Base-by-base conservation (phyloP, 139 green algal species). In the Chloropicon primus region DNA sequence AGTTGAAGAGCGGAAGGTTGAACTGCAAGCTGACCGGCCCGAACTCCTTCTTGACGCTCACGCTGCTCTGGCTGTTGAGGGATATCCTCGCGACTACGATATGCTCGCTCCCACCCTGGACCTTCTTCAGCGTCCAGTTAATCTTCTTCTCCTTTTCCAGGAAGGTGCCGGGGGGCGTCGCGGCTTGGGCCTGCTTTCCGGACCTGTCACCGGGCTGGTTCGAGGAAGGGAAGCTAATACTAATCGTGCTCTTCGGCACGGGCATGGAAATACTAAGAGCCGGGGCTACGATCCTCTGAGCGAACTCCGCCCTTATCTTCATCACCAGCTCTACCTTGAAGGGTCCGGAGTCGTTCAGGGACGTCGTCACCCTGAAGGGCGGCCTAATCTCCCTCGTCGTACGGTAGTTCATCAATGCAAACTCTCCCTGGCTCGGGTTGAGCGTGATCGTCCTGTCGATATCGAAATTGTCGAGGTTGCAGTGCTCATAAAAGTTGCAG, bases 321-420 rank as follows among this genome's bases (percentile, higher is more conserved):
- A 89, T 74, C 24, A 84, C 53, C 71, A 87, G 28, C 22, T 76
- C n/a, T 17, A 85, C 53, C 76, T 83, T 82, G 74, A 84, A 89
- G n/a, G 81, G 74, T 2, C 41, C 73, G 1, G 71, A 25, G 53
- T 87, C 83, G 26, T 96, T 90, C 24, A 96, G 73, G 0, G 78
- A 79, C 0, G 84, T 82, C 29, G 89, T 86, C 21, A 98, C 81
- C 24, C 88, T 81, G 85, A 98, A 98, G 25, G 94, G 94, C n/a
- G 92, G 94, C 62, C 87, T 87, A 80, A 97, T 91, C 79, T 87
- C 83, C 73, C 88, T 85, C 10, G 82, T 91, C 53, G 88, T 93
- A 78, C 93, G 85, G 87, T 98, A 98, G 80, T 94, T 97, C 85
- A 97, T 93, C 22, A 97, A 84, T 5, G 88, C 87, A 88, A 98